phyloP scores from a whole-genome alignment of 176 grass and related monocot genomes.

The Eleusine coracana region DNA sequence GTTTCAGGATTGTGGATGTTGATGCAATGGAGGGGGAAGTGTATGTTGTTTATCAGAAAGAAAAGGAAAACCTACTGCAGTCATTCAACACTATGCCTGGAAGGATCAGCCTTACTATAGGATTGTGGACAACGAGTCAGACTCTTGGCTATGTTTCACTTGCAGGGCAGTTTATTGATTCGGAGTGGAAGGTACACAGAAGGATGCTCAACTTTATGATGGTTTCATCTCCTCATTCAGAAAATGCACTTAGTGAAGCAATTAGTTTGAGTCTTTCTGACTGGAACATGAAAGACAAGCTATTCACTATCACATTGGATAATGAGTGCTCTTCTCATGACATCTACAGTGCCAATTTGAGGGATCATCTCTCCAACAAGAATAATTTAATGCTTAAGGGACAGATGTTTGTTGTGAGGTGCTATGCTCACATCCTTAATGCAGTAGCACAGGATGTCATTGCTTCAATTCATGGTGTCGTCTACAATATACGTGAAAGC shows the following conservation, averaged over 20 bases:
- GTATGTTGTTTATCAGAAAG: conserved; percentile 72
- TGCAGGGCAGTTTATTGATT: conserved; percentile 68
- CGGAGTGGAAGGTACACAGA: conserved; percentile 65
- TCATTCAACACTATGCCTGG: conserved; percentile 63
- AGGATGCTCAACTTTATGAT: conserved; percentile 96
- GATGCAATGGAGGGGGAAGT: conserved; percentile 69
- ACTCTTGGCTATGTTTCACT: conserved; percentile 87
- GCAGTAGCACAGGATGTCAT: conserved; percentile 78
- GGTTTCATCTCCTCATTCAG: conserved; percentile 91
- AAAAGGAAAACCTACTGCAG: conserved; percentile 65
- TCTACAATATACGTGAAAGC: conserved; percentile 88
- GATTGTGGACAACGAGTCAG: conserved; percentile 85
- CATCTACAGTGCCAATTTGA: conserved; percentile 92
- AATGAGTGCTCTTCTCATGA: conserved; percentile 91
- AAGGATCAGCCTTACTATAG: conserved; percentile 80
- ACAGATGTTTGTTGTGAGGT: conserved; percentile 89
- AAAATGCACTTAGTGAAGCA: conserved; percentile 87
- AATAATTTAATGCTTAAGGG: conserved; percentile 83
- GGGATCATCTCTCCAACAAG: conserved; percentile 82
- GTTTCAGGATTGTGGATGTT: conserved; percentile 70
- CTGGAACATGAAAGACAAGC: conserved; percentile 83
- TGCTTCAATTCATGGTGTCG: conserved; percentile 84
- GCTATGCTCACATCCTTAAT: conserved; percentile 79
- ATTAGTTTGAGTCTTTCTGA: conserved; percentile 63
- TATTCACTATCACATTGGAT: conserved; percentile 91